These are phyloP conservation scores for Ceratocystis eucalypticola DNA, from an alignment of 2,329 filamentous ascomycete species.

Conservation along the genomic window DNA sequence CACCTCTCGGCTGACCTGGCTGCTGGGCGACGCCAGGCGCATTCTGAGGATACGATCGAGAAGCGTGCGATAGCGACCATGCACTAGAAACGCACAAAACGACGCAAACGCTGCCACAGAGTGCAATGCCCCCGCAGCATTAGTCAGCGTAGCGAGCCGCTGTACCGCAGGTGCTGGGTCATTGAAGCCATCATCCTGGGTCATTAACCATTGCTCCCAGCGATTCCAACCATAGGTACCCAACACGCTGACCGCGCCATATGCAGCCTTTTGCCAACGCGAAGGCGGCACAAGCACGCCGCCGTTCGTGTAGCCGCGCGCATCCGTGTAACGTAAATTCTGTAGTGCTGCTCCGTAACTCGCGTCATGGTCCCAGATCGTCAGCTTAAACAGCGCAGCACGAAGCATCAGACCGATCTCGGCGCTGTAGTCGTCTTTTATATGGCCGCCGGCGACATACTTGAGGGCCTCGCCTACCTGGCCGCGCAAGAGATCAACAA, in stretches of 20 bases:
- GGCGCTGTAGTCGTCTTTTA: constrained; percentile 74
- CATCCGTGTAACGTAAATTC: constrained; percentile 81
- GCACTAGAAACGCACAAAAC: constrained; percentile 81
- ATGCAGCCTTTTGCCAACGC: constrained; percentile 69
- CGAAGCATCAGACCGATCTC: constrained; percentile 72
- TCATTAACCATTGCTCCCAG: constrained; percentile 77
- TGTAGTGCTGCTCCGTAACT: constrained; percentile 89
- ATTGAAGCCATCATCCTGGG: constrained; percentile 62
- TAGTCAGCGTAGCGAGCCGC: constrained; percentile 55
- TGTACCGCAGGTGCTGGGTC: constrained; percentile 38
- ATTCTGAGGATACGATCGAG: constrained; percentile 75
- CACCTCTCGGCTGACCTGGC: constrained; percentile 77
- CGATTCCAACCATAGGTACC: constrained; percentile 83
- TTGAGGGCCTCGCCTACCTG: constrained; percentile 82
- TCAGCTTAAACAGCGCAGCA: constrained; percentile 79
- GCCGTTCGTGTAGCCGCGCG: constrained; percentile 42
- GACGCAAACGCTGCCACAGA: constrained; percentile 70
- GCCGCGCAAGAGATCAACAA: constrained; percentile 68
- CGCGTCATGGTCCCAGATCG: constrained; percentile 91
- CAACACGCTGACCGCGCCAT: constrained; percentile 73
- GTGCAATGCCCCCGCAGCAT: constrained; percentile 56
- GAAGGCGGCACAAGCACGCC: constrained; percentile 55
- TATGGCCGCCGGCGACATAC: constrained; percentile 60
- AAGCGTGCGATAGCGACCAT: constrained; percentile 81
- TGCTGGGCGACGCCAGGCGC: constrained; percentile 71